Base-by-base conservation (phyloP, 2,329 filamentous ascomycete species). In the Pseudogymnoascus sp. region DNA sequence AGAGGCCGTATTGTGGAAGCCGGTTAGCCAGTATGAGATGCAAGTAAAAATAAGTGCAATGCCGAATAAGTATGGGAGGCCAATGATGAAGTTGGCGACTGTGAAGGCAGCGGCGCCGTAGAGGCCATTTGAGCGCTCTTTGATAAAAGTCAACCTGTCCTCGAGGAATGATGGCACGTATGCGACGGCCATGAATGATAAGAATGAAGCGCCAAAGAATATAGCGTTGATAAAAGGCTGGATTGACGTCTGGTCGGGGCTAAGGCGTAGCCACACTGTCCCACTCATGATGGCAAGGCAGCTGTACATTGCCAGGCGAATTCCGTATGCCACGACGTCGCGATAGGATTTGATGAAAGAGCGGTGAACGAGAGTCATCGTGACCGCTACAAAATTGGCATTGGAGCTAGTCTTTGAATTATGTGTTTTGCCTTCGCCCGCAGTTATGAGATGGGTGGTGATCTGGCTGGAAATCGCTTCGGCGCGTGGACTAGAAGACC, bases 131-230 rank as follows among this genome's bases (percentile, higher is more conserved):
- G 85, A 86, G 60, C 88, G 85, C 71, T 96, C 91, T 74, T 93
- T 91, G 69, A 85, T 78, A 74, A 86, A 93, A 0, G 85, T 86
- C 5, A 83, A 78, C 29, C 87, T 83, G 73, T 96, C 90, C 72
- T 96, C 91, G 47, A 96, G 83, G 73, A 88, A 95, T 0, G 89
- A 84, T 0, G 91, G 91, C 2, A 95, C 89, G 73, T 96, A 96
- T 0, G 91, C 91, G 1, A 96, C 86, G 0, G 87, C 87, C 87
- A 91, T 90, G 76, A 91, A 90, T 45, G 85, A 88, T 85, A 90
- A 89, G 75, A 91, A 90, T 1, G 87, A 87, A 0, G 82, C 84
- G 12, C 87, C 86, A 69, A 89, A 90, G 79, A 89, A 88, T 75
- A 93, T 89, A 57, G 89, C 89, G 73, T 96, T 96, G 74, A 86